A percentile compares a stretch with the other conserved stretches of the same genome.
Conservation (phyloP, 1,139 yeast genomes). For the Debaryomyces fabryi region DNA sequence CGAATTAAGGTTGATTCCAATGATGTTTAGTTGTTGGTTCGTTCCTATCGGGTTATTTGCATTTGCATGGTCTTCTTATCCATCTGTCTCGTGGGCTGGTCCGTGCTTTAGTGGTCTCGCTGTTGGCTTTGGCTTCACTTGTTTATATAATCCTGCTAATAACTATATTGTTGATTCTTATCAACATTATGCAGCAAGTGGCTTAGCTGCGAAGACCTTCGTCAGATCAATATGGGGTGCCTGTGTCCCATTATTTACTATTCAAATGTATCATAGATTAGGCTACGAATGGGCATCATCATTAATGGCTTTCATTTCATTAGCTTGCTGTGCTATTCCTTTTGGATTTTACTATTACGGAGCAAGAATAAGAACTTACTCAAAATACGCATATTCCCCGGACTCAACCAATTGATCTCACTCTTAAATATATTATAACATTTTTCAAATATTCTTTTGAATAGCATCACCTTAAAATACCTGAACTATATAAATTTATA, state of each 20-base stretch:
- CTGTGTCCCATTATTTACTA: constrained; percentile 71
- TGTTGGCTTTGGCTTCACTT: constrained; percentile 63
- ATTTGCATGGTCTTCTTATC: constrained; percentile 67
- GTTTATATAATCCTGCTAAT: constrained; percentile 67
- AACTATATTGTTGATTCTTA: constrained; percentile 72
- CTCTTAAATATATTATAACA: neutral
- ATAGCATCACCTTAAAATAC: neutral
- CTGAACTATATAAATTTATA: neutral
- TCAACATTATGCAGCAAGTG: constrained; percentile 73
- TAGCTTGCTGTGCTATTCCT: constrained; percentile 67
- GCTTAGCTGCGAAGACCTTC: constrained; percentile 67
- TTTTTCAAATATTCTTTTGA: neutral
- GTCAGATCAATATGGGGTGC: constrained; percentile 76
- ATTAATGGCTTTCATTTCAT: constrained; percentile 63
- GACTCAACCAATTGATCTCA: constrained; percentile 51
- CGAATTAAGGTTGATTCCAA: constrained; percentile 60
- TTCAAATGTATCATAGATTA: constrained; percentile 73
- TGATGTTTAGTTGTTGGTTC: constrained; percentile 66
- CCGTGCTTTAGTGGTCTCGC: constrained; percentile 62
- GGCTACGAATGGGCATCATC: constrained; percentile 75
- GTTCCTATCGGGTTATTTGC: constrained; percentile 61
- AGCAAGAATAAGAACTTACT: constrained; percentile 53
- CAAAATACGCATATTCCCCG: constrained; percentile 56
- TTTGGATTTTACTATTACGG: constrained; percentile 56
- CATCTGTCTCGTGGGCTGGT: constrained; percentile 62